Evolutionary conservation across 2,329 filamentous ascomycete genomes (phyloP), one percentile per base, ranked within the genome.

Genomic region (Zymoseptoria crescenta): DNA sequence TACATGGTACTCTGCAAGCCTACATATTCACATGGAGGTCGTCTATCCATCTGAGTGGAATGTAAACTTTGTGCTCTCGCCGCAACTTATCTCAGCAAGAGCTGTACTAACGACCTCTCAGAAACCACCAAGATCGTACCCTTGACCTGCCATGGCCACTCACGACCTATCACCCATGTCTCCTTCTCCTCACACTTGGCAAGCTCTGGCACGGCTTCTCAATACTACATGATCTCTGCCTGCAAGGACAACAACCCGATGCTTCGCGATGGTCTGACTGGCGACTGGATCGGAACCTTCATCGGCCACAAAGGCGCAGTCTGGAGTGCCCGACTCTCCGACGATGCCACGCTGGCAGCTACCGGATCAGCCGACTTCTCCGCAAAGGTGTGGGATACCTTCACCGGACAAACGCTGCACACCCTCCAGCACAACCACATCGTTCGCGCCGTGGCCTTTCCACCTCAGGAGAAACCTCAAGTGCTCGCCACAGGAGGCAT

Each of bases 281-380:
- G 94, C 60, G 92, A 96, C 75, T 96, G 92, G 89, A 97, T 97
- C 68, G 94, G 94, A 54, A 97, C 94, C 45, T 97, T 97, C 73
- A 87, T 99, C 69, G 94, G 94, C 49, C 94, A 99, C 79, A 97
- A 99, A 77, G 94, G 94, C 63, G 94, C 94, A 45, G 93, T 97
- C 61, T 99, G 94, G 91, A 92, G 96, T 77, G 90, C 92, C 56
- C 85, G 92, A 68, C 81, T 99, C 41, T 96, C 91, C 56, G 86
- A 89, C 20, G 91, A 97, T 76, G 90, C 91, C 49, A 86, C 85
- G 27, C 87, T 91, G 53, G 93, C 94, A 59, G 94, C 92, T 8
- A 97, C 95, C 35, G 94, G 90, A 52, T 95, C 92, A 54, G 94
- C 94, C 55, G 94, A 99, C 74, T 99, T 99, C 74, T 62, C 64